phyloP scores from a whole-genome alignment of 148 eudicot species.

The Diospyros lotus region DNA sequence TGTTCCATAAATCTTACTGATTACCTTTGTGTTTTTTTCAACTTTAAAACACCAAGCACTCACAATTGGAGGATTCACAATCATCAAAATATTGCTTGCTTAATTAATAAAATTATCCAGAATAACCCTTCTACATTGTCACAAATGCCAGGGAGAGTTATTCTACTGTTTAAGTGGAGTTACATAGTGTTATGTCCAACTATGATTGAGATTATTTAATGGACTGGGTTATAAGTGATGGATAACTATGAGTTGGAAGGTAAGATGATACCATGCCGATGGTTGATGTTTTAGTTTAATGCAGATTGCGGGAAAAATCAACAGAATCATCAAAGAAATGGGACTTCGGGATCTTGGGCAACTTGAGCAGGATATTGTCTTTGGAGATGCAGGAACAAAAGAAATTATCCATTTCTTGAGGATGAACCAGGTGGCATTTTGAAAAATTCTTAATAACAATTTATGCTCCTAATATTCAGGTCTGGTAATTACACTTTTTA shows the following conservation, averaged over 20 bases:
- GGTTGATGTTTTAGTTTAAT: background rate
- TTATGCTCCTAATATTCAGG: background rate
- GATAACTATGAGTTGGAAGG: background rate
- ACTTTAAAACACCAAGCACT: background rate
- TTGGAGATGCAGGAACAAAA: slow-evolving; percentile 96
- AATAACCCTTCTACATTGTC: background rate
- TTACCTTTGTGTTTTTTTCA: background rate
- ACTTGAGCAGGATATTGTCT: slow-evolving; percentile 97
- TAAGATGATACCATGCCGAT: background rate
- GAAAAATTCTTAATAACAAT: background rate
- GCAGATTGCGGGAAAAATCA: slow-evolving; percentile 95
- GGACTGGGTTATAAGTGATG: background rate
- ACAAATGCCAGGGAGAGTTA: background rate
- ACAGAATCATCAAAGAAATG: slow-evolving; percentile 62
- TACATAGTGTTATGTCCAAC: background rate
- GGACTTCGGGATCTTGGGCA: slow-evolving; percentile 93
- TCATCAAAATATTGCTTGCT: background rate
- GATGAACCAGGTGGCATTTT: slow-evolving; percentile 49
- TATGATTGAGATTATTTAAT: background rate
- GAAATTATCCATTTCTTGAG: slow-evolving; percentile 80
- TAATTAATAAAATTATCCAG: background rate
- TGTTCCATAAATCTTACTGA: background rate
- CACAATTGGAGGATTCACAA: background rate
- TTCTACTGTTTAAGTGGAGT: background rate
- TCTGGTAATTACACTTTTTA: background rate